These are phyloP conservation scores for Priceomyces fermenticarens DNA, from an alignment of 805 yeast species.

Conservation along the genomic window DNA sequence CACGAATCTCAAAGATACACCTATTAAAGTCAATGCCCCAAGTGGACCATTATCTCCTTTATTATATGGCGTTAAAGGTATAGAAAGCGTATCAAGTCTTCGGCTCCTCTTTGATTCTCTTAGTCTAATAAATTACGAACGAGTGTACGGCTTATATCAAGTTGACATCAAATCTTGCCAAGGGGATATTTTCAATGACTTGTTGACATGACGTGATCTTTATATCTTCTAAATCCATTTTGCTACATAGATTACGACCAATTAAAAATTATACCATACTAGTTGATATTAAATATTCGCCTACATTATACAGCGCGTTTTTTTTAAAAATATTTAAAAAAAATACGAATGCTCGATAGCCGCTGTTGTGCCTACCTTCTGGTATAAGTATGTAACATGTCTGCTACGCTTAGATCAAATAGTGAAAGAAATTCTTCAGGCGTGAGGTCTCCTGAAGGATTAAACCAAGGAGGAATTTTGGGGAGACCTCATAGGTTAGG, in stretches of 20 bases:
- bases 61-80: conserved; percentile 37
- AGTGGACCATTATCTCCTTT: conserved; percentile 40
- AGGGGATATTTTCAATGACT: conserved; percentile 57
- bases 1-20: conserved; percentile 29
- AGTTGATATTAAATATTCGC: not conserved
- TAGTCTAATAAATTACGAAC: conserved; percentile 63
- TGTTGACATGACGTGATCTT: conserved; percentile 18
- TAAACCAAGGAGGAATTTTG: not conserved
- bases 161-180: conserved; percentile 42
- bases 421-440: not conserved
- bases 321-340: not conserved
- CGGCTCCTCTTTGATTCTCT: conserved; percentile 64
- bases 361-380: not conserved
- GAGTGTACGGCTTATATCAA: conserved; percentile 50
- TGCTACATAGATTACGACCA: not conserved
- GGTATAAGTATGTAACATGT: conserved; percentile 1
- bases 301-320: not conserved
- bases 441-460: not conserved
- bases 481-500: conserved; percentile 1
- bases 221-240: not conserved
- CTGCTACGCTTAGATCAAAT: not conserved
- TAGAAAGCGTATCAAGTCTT: conserved; percentile 45
- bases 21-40: conserved; percentile 36
- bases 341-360: not conserved
- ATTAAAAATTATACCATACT: not conserved